These are phyloP conservation scores for Citrus australasica DNA, from an alignment of 345 rosid genomes.

Conservation along the genomic window DNA sequence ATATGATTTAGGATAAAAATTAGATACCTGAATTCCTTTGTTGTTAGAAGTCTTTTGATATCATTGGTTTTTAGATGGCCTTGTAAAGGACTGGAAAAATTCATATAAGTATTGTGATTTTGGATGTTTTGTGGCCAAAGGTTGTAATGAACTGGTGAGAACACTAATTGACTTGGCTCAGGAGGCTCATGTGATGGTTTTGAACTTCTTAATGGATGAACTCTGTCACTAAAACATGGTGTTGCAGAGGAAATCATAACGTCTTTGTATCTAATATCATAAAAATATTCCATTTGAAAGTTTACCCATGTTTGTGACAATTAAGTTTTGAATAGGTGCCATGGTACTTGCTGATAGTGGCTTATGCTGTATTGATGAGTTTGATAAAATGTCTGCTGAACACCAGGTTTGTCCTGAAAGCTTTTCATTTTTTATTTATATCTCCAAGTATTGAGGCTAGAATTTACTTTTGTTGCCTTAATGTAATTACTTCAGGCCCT, in stretches of 20 bases:
- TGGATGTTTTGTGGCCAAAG: neutral
- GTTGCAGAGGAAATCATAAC: neutral
- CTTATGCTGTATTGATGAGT: constrained; percentile 94
- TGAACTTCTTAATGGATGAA: neutral
- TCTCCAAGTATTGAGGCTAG: constrained; percentile 13
- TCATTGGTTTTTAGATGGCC: neutral
- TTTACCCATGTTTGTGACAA: constrained; percentile 8
- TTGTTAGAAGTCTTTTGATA: neutral
- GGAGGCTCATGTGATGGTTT: neutral
- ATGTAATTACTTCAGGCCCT: constrained; percentile 56
- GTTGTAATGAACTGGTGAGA: neutral
- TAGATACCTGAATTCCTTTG: neutral
- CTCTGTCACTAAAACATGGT: neutral
- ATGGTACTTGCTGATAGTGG: constrained; percentile 99
- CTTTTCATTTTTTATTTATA: constrained; percentile 5
- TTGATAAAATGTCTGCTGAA: constrained; percentile 95
- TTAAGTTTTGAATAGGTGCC: constrained; percentile 62
- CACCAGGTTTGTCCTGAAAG: constrained; percentile 66
- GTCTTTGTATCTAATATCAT: neutral
- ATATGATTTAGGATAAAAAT: neutral
- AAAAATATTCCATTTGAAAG: neutral
- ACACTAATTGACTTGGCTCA: neutral
- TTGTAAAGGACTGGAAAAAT: neutral
- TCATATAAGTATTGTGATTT: neutral
- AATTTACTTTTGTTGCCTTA: constrained; percentile 18